A percentile compares a stretch with the other conserved stretches of the same genome.
Evolutionary conservation across 768 basidiomycete genomes (phyloP).

Genomic region (Lactarius pseudohatsudake): DNA sequence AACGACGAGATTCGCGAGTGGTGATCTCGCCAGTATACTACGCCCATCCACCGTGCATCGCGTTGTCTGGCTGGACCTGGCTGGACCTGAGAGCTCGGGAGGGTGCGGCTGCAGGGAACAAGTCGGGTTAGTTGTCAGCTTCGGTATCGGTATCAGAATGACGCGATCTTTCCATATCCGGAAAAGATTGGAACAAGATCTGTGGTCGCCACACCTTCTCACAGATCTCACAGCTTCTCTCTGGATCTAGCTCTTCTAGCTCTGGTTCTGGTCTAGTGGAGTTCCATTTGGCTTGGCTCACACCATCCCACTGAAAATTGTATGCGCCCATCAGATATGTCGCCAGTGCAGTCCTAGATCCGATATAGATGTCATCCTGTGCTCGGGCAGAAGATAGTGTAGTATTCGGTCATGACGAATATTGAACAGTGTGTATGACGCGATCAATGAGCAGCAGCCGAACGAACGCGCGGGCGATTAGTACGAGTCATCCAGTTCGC

Average conservation of each 20-base stretch:
- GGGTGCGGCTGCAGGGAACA: neutral
- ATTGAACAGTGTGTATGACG: neutral
- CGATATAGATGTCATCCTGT: neutral
- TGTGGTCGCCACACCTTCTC: neutral
- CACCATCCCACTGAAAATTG: neutral
- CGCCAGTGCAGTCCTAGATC: neutral
- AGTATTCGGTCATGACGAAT: neutral
- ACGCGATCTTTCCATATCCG: slow-evolving; percentile 6
- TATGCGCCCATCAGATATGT: neutral
- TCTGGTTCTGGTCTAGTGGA: neutral
- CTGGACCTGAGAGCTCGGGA: neutral
- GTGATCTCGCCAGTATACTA: neutral
- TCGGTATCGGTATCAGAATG: neutral
- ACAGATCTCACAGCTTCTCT: neutral
- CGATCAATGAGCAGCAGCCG: neutral
- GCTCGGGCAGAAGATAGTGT: neutral
- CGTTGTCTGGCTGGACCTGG: neutral
- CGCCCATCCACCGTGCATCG: neutral
- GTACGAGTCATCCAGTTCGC: neutral
- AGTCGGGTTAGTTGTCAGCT: neutral
- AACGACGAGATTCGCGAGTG: neutral
- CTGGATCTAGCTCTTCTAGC: neutral
- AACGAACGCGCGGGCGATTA: slow-evolving; percentile 5
- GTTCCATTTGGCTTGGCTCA: neutral
- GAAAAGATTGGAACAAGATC: neutral